These are phyloP conservation scores for Aspergillus calidoustus DNA, from an alignment of 2,329 filamentous ascomycete species.

Conservation along the genomic window DNA sequence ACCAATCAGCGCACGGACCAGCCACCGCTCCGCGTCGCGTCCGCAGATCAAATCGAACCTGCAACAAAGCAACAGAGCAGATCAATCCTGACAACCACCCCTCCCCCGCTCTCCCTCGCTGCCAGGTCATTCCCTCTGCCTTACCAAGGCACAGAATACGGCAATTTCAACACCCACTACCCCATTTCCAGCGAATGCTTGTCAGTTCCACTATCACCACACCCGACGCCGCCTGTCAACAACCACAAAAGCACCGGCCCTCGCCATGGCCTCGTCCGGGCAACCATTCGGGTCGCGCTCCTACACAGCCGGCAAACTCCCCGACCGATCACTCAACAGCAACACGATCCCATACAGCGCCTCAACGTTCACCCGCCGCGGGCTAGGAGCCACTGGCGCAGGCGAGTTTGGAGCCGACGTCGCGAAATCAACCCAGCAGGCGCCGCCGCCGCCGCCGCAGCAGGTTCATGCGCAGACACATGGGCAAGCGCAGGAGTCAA, in stretches of 20 bases:
- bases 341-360: constrained; percentile 50
- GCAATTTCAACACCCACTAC: background rate
- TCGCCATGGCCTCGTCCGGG: constrained; percentile 56
- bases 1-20: constrained; percentile 18
- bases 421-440: constrained; percentile 34
- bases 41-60: constrained; percentile 6
- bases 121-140: background rate
- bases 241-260: constrained; percentile 21
- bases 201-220: background rate
- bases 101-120: background rate
- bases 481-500: constrained; percentile 52
- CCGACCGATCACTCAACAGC: constrained; percentile 50
- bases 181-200: background rate
- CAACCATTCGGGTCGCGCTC: constrained; percentile 61
- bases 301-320: constrained; percentile 58
- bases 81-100: background rate
- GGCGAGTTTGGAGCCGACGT: constrained; percentile 35
- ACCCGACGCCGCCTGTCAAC: constrained; percentile 8
- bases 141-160: background rate
- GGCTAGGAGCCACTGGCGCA: constrained; percentile 33
- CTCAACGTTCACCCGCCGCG: constrained; percentile 48
- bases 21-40: constrained; percentile 32
- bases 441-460: constrained; percentile 27
- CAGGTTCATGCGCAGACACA: constrained; percentile 47
- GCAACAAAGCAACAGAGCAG: constrained; percentile 6